A percentile compares a stretch with the other conserved stretches of the same genome.
phyloP scores from a whole-genome alignment of 495 filamentous ascomycete genomes.

The Cercophora samala region DNA sequence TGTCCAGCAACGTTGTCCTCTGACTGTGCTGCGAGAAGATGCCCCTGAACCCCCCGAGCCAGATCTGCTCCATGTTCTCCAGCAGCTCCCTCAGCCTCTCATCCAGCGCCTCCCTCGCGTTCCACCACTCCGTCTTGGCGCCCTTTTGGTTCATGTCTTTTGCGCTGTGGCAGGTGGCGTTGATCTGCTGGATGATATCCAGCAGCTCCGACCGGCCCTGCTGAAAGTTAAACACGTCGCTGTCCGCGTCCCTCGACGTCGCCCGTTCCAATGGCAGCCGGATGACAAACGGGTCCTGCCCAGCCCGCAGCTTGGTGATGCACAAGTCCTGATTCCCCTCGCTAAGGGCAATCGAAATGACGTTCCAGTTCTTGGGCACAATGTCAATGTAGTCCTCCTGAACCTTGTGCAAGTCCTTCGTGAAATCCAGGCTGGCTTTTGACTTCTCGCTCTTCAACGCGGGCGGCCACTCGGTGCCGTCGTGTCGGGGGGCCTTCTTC shows the following conservation, averaged over 20 bases:
- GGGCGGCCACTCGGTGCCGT: conserved; percentile 31
- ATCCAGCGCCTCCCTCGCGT: conserved; percentile 74
- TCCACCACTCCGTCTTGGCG: conserved; percentile 85
- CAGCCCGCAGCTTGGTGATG: conserved; percentile 70
- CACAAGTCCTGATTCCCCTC: conserved; percentile 77
- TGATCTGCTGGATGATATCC: conserved; percentile 75
- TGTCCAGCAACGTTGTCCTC: conserved; percentile 58
- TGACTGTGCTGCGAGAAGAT: conserved; percentile 74
- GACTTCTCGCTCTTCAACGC: conserved; percentile 22
- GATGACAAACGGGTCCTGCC: conserved; percentile 74
- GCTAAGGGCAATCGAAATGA: conserved; percentile 78
- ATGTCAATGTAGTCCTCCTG: conserved; percentile 74
- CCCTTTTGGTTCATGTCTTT: conserved; percentile 48
- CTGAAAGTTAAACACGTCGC: conserved; percentile 78
- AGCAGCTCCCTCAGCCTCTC: conserved; percentile 71
- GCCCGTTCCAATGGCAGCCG: conserved; percentile 79
- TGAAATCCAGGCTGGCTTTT: conserved; percentile 38
- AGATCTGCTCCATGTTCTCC: conserved; percentile 81
- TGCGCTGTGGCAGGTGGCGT: conserved; percentile 68
- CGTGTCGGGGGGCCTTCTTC: conserved; percentile 30
- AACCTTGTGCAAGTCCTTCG: conserved; percentile 53
- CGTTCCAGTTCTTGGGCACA: conserved; percentile 78
- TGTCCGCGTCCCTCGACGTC: conserved; percentile 73
- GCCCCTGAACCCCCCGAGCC: conserved; percentile 91
- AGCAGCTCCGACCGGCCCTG: conserved; percentile 72